phyloP scores from a whole-genome alignment of 73 alveolate genomes.

The Breviolum minutum region DNA sequence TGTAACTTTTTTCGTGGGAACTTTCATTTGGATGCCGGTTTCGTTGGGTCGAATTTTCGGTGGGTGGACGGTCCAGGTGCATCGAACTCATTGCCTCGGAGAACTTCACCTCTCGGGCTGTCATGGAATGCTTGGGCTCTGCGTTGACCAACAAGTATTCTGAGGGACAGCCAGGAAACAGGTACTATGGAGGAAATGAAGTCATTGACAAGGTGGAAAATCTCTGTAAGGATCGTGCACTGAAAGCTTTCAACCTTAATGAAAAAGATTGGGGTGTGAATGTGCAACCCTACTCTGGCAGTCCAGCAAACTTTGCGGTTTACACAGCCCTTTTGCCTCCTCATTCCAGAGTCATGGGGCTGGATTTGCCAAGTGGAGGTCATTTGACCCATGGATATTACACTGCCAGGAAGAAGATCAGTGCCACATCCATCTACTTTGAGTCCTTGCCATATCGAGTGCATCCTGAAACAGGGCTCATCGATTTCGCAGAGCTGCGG shows the following conservation, averaged over 20 bases:
- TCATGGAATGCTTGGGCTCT: slow-evolving; percentile 97
- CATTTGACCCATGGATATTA: slow-evolving; percentile 99
- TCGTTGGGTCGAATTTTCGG: background rate
- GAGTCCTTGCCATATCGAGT: slow-evolving; percentile 98
- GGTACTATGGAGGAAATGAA: slow-evolving; percentile 99
- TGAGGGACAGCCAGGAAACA: slow-evolving; percentile 98
- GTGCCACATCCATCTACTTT: slow-evolving; percentile 98
- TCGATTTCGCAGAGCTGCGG: slow-evolving; percentile 97
- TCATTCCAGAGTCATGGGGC: slow-evolving; percentile 97
- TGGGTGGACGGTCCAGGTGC: slow-evolving; percentile 31
- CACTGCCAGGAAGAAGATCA: slow-evolving; percentile 97
- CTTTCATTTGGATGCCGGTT: background rate
- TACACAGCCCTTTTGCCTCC: slow-evolving; percentile 98
- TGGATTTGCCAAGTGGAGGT: slow-evolving; percentile 98
- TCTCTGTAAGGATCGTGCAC: slow-evolving; percentile 98
- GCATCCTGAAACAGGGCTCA: slow-evolving; percentile 96
- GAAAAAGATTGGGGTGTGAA: slow-evolving; percentile 98
- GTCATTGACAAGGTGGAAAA: slow-evolving; percentile 98
- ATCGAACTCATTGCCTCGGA: slow-evolving; percentile 88
- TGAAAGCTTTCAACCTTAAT: slow-evolving; percentile 97
- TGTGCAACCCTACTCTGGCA: slow-evolving; percentile 98
- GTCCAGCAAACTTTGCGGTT: slow-evolving; percentile 99
- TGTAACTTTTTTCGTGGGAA: background rate
- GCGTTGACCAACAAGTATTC: slow-evolving; percentile 98
- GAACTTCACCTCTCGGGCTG: slow-evolving; percentile 66